Conservation (phyloP, 768 basidiomycete species). For the Trametes gibbosa region DNA sequence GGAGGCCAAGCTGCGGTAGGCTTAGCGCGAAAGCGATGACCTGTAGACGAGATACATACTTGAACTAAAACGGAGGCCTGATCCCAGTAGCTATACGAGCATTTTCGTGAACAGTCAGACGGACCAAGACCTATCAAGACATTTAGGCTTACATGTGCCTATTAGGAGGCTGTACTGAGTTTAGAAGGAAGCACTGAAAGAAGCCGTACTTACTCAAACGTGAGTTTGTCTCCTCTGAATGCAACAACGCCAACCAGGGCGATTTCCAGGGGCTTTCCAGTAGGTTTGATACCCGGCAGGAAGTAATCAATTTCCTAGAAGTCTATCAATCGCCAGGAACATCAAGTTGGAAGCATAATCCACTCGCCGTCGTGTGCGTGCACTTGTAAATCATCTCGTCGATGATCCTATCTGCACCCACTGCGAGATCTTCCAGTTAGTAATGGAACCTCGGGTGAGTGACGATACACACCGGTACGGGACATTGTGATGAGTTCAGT, state of each 20-base stretch:
- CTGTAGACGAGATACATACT: slow-evolving; percentile 19
- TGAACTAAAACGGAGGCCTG: slow-evolving; percentile 47
- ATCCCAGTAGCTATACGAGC: slow-evolving; percentile 43
- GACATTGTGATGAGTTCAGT: slow-evolving; percentile 41
- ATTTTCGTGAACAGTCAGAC: neutral
- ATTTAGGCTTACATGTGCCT: slow-evolving; percentile 30
- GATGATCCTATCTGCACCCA: slow-evolving; percentile 43
- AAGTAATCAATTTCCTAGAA: slow-evolving; percentile 42
- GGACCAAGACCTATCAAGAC: neutral
- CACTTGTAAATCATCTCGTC: slow-evolving; percentile 49
- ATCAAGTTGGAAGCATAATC: no score
- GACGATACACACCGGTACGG: slow-evolving; percentile 33
- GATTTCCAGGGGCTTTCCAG: slow-evolving; percentile 38
- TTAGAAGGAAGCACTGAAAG: neutral
- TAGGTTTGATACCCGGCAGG: slow-evolving; percentile 31
- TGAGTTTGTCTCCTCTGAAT: slow-evolving; percentile 48
- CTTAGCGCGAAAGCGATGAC: neutral
- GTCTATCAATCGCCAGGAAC: neutral
- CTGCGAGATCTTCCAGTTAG: slow-evolving; percentile 16
- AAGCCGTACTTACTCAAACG: slow-evolving; percentile 40
- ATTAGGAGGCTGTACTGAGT: neutral
- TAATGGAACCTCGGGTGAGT: neutral
- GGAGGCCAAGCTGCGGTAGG: slow-evolving; percentile 33
- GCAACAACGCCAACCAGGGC: slow-evolving; percentile 45
- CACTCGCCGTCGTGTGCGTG: slow-evolving; percentile 35